Evolutionary conservation across 495 filamentous ascomycete species (phyloP).

Genomic region (Bombardia bombarda): DNA sequence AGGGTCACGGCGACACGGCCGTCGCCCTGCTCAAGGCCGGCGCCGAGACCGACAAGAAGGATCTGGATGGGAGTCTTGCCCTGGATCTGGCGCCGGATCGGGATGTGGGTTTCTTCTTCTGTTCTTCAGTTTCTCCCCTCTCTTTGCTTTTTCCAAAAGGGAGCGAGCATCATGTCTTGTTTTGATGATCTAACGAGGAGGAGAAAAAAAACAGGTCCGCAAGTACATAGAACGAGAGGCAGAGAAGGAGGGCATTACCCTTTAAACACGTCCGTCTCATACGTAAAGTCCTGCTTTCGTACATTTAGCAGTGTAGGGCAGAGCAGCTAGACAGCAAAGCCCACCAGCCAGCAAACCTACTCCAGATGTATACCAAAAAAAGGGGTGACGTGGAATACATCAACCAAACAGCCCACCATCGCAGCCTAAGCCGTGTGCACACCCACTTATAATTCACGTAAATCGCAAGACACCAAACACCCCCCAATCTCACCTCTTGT

Average conservation of each 20-base stretch:
- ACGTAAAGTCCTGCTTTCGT: too few species aligned
- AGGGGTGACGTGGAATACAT: not conserved
- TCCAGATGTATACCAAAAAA: not conserved
- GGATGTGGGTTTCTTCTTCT: slow-evolving; percentile 24
- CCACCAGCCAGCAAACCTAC: not conserved
- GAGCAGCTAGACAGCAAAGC: not conserved
- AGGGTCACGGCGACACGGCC: slow-evolving; percentile 89
- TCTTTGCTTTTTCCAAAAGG: not conserved
- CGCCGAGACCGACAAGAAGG: slow-evolving; percentile 73
- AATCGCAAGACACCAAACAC: not conserved
- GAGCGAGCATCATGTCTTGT: not conserved
- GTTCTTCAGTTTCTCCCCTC: not conserved
- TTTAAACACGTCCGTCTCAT: too few species aligned
- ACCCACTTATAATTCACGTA: too few species aligned
- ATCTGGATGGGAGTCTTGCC: slow-evolving; percentile 61
- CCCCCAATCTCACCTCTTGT: not conserved
- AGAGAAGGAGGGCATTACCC: slow-evolving; percentile 79
- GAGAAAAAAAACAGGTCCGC: slow-evolving; percentile 43
- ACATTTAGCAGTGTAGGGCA: not conserved
- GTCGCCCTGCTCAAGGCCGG: slow-evolving; percentile 74
- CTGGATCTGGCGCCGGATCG: slow-evolving; percentile 79
- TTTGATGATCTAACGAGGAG: not conserved
- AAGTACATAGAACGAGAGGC: slow-evolving; percentile 73
- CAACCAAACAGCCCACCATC: too few species aligned
- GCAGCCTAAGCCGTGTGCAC: too few species aligned